Conservation (phyloP, 2,329 filamentous ascomycete genomes). For the Cercospora sesami region DNA sequence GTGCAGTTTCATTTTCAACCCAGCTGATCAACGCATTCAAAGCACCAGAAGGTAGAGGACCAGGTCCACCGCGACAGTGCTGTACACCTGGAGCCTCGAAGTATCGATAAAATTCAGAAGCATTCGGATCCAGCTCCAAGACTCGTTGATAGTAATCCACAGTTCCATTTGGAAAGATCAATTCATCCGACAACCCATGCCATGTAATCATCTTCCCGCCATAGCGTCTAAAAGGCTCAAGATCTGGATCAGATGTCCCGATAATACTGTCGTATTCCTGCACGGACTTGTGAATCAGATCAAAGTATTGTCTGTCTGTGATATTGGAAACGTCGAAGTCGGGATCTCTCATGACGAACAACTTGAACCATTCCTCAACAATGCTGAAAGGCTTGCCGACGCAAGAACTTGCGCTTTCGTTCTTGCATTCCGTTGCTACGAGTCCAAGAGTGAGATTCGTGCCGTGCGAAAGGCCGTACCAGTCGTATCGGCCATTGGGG, state of each 20-base stretch:
- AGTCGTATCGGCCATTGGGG: constrained; percentile 31
- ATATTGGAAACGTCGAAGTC: constrained; percentile 38
- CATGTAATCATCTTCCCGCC: constrained; percentile 49
- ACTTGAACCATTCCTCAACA: constrained; percentile 38
- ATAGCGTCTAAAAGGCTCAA: constrained; percentile 39
- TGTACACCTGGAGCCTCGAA: constrained; percentile 44
- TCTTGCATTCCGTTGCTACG: constrained; percentile 30
- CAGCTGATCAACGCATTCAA: constrained; percentile 30
- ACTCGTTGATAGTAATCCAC: constrained; percentile 43
- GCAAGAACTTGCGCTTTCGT: constrained; percentile 24
- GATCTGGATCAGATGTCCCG: constrained; percentile 42
- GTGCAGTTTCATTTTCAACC: constrained; percentile 37
- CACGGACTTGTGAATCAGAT: constrained; percentile 25
- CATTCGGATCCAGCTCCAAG: constrained; percentile 29
- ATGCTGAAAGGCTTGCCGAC: constrained; percentile 34
- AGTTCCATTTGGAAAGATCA: constrained; percentile 43
- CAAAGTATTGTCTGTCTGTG: constrained; percentile 32
- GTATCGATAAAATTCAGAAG: constrained; percentile 41
- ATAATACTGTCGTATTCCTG: constrained; percentile 41
- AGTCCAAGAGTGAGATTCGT: constrained; percentile 28
- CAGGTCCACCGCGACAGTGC: constrained; percentile 41
- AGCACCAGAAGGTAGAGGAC: constrained; percentile 28
- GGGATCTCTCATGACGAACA: constrained; percentile 39
- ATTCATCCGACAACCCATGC: constrained; percentile 45
- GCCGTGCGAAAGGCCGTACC: constrained; percentile 36